Base-by-base conservation (phyloP, 169 alveolate species). In the Amoebophrya sp. region DNA sequence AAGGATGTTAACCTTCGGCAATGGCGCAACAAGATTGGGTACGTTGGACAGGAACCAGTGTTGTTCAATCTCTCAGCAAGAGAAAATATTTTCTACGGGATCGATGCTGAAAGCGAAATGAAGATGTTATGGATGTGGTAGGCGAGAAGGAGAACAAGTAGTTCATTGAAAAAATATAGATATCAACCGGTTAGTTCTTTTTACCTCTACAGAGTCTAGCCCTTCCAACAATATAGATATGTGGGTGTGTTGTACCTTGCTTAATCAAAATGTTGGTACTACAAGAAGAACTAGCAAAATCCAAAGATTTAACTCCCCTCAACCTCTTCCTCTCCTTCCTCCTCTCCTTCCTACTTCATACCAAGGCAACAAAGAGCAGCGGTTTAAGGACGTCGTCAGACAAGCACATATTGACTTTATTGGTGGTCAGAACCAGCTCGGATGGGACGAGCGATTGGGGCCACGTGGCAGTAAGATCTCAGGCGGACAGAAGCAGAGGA, bases 71-170 rank as follows among this genome's bases (percentile, higher is more conserved):
- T 95, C 40, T 94, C 97, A 14, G 95, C 96, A 34, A 95, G 94
- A 26, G 95, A 96, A 92, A 97, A 97, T 91, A 78, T 97, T 10
- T 89, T 92, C 78, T 97, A 96, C 92, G 98, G 98, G n/a, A 95
- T 97, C 93, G 93, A 93, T 54, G 90, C 92, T 0, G 97, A 97
- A 33, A 93, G 95, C 29, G 94, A 92, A 90, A 76, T 91, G 90
- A 6, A 18, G 65, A 12, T 6, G 65, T 12, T 18, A 6, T 47
- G 65, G 65, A 47, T 12, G 29, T 47, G 65, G 29, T 47, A 18
- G 65, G 29, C 29, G 18, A 47, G 65, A 6, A 47, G 65, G 6
- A n/a, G n/a, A n/a, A n/a, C n/a, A n/a, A n/a, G n/a, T n/a, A n/a
- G n/a, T n/a, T n/a, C n/a, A n/a, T n/a, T n/a, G n/a, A n/a, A n/a